Evolutionary conservation across 257 asterid genomes (phyloP), one percentile per base, ranked within the genome.

Genomic region (Petunia secreta): DNA sequence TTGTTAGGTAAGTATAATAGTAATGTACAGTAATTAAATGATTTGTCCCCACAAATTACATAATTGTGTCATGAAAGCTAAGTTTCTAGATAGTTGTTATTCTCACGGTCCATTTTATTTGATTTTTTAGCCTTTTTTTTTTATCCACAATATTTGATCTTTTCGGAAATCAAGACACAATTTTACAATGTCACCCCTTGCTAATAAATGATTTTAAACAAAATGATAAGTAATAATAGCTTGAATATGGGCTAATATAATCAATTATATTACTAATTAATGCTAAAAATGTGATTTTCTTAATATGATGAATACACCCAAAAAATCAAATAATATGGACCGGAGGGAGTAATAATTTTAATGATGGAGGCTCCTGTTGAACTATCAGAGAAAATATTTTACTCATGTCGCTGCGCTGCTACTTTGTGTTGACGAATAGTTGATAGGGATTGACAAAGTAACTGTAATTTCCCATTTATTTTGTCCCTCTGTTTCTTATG

Each of bases 371-470:
- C 34, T 34, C 48, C 37, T 46, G 53, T 34, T 71, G 60, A 71
- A 48, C 39, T 10, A 14, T 71, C 40, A 25, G 36, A 34, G 43
- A 69, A 69, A 69, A 69, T 69, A 69, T 48, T 71, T 48, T 34
- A 71, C 44, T 71, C 76, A 25, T 25, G 44, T 48, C 11, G 11
- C 43, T 25, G 16, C 25, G 25, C 43, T 16, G 9, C 11, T 46
- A 16, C 59, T 69, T 25, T 71, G 60, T 10, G 77, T 71, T 68
- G 58, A 16, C 44, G 16, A 68, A 40, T 16, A 68, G n/a, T 44
- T 16, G 76, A 2, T 46, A 68, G 75, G 57, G 44, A 68, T n/a
- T 14, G 4, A 5, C 53, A 57, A 57, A 57, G 7, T 15, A 15
- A 15, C 1, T 4, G 7, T 5, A 57, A 4, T 55, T 55, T 55